Evolutionary conservation across 1,139 yeast species (phyloP).

Genomic region (Candida neerlandica): DNA sequence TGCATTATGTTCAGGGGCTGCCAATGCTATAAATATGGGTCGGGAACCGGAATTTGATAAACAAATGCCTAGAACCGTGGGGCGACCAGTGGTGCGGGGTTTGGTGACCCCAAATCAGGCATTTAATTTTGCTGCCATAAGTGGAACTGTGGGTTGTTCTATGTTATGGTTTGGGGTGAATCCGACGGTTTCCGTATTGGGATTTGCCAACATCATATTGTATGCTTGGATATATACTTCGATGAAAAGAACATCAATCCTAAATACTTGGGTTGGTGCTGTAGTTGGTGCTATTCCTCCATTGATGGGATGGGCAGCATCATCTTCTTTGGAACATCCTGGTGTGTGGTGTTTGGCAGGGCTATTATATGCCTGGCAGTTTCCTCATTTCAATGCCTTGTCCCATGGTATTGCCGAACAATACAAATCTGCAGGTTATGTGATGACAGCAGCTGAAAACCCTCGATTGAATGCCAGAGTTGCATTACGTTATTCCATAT

Average conservation of each 20-base stretch:
- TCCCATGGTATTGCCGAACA: slow-evolving; percentile 88
- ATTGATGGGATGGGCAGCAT: slow-evolving; percentile 99
- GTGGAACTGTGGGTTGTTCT: slow-evolving; percentile 72
- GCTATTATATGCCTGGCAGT: slow-evolving; percentile 94
- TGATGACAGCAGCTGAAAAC: slow-evolving; percentile 93
- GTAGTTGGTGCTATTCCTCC: slow-evolving; percentile 98
- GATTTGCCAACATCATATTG: slow-evolving; percentile 73
- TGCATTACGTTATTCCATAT: slow-evolving; percentile 80
- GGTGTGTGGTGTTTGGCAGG: slow-evolving; percentile 96
- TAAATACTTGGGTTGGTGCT: slow-evolving; percentile 99
- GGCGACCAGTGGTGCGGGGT: slow-evolving; percentile 91
- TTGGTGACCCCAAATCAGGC: slow-evolving; percentile 76
- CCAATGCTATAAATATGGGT: slow-evolving; percentile 96
- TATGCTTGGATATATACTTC: slow-evolving; percentile 93
- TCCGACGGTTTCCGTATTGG: slow-evolving; percentile 78
- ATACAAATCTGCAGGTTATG: slow-evolving; percentile 90
- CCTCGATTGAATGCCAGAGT: slow-evolving; percentile 93
- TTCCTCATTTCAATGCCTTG: slow-evolving; percentile 94
- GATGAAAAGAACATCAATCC: slow-evolving; percentile 76
- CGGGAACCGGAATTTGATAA: slow-evolving; percentile 90
- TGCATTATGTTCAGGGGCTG: slow-evolving; percentile 85
- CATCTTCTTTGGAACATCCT: slow-evolving; percentile 77
- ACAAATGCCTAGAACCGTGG: slow-evolving; percentile 85
- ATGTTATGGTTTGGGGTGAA: slow-evolving; percentile 81
- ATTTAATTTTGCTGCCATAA: slow-evolving; percentile 69